These are phyloP conservation scores for Colletotrichum spinosum DNA, from an alignment of 2,329 filamentous ascomycete genomes.

Conservation along the genomic window DNA sequence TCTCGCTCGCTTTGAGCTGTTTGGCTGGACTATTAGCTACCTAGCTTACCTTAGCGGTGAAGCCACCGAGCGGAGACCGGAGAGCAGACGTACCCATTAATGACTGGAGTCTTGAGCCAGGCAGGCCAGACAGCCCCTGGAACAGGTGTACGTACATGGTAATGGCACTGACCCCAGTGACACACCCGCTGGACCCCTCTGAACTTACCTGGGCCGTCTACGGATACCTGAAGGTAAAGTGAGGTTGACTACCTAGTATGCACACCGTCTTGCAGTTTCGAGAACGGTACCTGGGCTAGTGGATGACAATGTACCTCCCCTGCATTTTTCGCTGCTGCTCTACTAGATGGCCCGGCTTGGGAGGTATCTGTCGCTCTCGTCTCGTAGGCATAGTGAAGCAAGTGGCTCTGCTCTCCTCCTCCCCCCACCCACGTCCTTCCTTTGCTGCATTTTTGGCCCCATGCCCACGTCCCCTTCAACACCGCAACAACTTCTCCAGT, in stretches of 20 bases:
- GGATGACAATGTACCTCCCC: too few relatives aligned
- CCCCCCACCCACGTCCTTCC: slow-evolving; percentile 17
- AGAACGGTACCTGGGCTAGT: too few relatives aligned
- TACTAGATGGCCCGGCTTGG: neutral
- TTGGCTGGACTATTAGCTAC: neutral
- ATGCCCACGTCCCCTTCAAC: slow-evolving; percentile 34
- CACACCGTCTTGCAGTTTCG: too few relatives aligned
- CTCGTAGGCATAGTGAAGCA: neutral
- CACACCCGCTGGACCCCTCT: slow-evolving; percentile 36
- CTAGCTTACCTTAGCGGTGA: slow-evolving; percentile 30
- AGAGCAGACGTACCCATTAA: slow-evolving; percentile 33
- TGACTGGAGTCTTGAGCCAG: slow-evolving; percentile 27
- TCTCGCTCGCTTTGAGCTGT: too few relatives aligned
- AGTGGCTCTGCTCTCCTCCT: slow-evolving; percentile 33
- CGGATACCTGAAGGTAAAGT: too few relatives aligned
- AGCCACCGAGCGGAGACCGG: slow-evolving; percentile 30
- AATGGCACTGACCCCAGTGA: slow-evolving; percentile 34
- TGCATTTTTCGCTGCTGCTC: slow-evolving; percentile 12
- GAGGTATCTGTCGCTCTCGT: too few relatives aligned
- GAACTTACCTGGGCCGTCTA: neutral
- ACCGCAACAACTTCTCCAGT: slow-evolving; percentile 36
- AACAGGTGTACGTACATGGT: neutral
- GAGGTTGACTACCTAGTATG: too few relatives aligned
- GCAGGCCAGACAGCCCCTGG: slow-evolving; percentile 20
- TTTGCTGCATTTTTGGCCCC: slow-evolving; percentile 37